Evolutionary conservation across 805 yeast species (phyloP).

Genomic region (Suhomyces kilbournensis): DNA sequence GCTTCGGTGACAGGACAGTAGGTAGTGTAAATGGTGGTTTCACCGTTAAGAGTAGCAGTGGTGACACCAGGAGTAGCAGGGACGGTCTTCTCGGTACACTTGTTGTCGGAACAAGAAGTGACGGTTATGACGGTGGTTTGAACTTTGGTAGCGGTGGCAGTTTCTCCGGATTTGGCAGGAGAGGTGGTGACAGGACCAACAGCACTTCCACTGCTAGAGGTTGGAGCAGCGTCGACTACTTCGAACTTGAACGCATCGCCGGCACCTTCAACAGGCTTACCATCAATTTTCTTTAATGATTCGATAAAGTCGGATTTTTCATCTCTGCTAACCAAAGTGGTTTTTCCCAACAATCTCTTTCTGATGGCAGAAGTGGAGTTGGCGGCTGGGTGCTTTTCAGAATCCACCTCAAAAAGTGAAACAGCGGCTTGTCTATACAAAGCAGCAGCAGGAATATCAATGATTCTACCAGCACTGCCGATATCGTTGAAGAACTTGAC

Average conservation of each 20-base stretch:
- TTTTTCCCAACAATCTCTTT: constrained; percentile 32
- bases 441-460: constrained; percentile 29
- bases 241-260: constrained; percentile 13
- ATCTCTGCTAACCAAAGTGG: constrained; percentile 28
- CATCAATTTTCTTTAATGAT: constrained; percentile 22
- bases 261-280: constrained; percentile 18
- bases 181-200: constrained; percentile 12
- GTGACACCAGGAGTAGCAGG: constrained; percentile 16
- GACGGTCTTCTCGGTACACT: constrained; percentile 19
- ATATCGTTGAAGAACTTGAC: constrained; percentile 34
- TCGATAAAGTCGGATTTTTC: constrained; percentile 22
- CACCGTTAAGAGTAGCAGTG: constrained; percentile 33
- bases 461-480: constrained; percentile 30
- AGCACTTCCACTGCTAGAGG: background rate
- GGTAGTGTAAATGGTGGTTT: constrained; percentile 40
- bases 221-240: constrained; percentile 11
- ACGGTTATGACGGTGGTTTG: constrained; percentile 29
- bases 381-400: constrained; percentile 24
- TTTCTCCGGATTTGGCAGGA: constrained; percentile 13
- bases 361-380: constrained; percentile 42
- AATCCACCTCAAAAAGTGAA: constrained; percentile 30
- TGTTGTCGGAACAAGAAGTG: constrained; percentile 37
- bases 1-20: constrained; percentile 27
- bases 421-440: constrained; percentile 21
- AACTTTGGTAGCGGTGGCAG: constrained; percentile 27